These are phyloP conservation scores for Sphaerobolus stellatus DNA, from an alignment of 1,284 basidiomycete species.

Conservation along the genomic window DNA sequence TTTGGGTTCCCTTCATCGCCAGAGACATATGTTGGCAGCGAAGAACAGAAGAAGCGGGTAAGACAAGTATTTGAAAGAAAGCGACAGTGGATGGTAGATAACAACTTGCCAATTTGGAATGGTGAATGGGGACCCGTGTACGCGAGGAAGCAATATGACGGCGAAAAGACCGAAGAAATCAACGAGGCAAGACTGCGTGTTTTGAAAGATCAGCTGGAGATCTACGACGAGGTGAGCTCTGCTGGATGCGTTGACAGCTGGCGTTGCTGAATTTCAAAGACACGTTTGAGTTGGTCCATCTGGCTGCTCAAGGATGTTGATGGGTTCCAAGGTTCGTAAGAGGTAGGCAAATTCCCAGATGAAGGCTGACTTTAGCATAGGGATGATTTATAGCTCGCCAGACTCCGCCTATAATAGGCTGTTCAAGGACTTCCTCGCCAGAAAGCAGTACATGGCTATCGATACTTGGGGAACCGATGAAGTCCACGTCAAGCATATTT, in stretches of 20 bases:
- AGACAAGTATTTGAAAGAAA: slow-evolving; percentile 18
- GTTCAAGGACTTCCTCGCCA: slow-evolving; percentile 27
- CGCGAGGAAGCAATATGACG: slow-evolving; percentile 23
- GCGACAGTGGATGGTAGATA: slow-evolving; percentile 14
- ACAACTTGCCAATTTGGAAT: slow-evolving; percentile 27
- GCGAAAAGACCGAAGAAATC: slow-evolving; percentile 35
- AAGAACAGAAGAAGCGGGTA: slow-evolving; percentile 29
- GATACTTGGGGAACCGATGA: slow-evolving; percentile 36
- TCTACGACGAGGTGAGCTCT: slow-evolving; percentile 38
- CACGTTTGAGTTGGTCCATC: slow-evolving; percentile 73
- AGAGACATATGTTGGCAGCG: slow-evolving; percentile 27
- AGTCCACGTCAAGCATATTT: slow-evolving; percentile 42
- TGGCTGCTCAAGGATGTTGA: slow-evolving; percentile 71
- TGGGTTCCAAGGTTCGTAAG: slow-evolving; percentile 34
- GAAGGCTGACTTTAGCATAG: neutral
- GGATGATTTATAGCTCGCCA: slow-evolving; percentile 34
- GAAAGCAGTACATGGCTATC: slow-evolving; percentile 34
- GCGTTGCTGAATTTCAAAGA: too few species aligned
- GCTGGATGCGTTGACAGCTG: too few species aligned
- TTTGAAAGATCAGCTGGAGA: slow-evolving; percentile 36
- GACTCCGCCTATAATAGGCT: slow-evolving; percentile 35
- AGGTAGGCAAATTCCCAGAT: neutral
- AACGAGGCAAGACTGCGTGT: slow-evolving; percentile 39
- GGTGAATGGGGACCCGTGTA: slow-evolving; percentile 33
- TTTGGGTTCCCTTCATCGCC: slow-evolving; percentile 39